Base-by-base conservation (phyloP, 805 yeast species). In the Kuraishia hungarica region DNA sequence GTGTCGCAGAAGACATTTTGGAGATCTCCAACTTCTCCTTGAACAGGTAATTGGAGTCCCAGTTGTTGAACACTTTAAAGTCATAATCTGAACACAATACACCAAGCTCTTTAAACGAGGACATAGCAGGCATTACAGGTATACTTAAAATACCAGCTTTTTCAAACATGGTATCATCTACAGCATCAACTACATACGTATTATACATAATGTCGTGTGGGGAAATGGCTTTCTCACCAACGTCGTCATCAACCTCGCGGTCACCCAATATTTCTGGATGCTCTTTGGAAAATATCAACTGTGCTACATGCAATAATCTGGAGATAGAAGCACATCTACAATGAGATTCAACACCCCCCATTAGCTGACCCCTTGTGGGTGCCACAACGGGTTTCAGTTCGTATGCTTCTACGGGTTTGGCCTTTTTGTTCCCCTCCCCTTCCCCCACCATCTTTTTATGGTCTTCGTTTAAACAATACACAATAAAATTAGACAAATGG, bases 21-120 rank as follows among this genome's bases (percentile, higher is more conserved):
- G 90, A 75, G 53, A 90, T 86, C 67, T 92, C 97, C n/a, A 87
- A 73, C 57, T 87, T 82, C 66, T 92, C 97, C 62, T 87, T 82
- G 59, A 81, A 76, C 21, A 79, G 73, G 62, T 84, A 83, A 61
- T 89, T 87, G 26, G 79, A 73, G 60, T 85, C 88, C 90, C 91
- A 86, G 60, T 79, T 77, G 54, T 75, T 74, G 59, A 81, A 76
- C 1, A 74, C 70, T 35, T 67, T 69, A 1, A 76, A 56, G 57
- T 80, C 83, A 59, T 65, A 67, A 11, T 55, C 61, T 3, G 72
- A 65, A 47, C 70, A 68, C 24, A 68, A 56, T 46, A 66, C 68
- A 8, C 66, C 65, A 3, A 64, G 59, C 19, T 49, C 49, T 54
- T 67, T 65, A 13, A 56, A 48, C 2, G 70, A 59, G 2, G 66